These are phyloP conservation scores for Erythrophleum fordii DNA, from an alignment of 306 rosid species.

Conservation along the genomic window DNA sequence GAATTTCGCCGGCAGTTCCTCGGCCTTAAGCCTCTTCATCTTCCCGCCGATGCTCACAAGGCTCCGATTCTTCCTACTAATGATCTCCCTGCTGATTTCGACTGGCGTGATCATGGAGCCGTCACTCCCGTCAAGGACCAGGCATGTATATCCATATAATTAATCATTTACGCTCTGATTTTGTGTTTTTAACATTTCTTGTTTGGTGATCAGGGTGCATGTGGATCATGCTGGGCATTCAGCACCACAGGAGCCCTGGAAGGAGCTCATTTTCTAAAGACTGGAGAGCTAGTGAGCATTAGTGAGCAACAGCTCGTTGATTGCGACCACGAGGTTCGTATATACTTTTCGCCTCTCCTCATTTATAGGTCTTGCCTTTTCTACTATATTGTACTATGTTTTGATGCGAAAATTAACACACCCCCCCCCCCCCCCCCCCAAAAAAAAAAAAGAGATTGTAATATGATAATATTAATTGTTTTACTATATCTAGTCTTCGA, in stretches of 20 bases:
- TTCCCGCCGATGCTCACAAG: conserved; percentile 60
- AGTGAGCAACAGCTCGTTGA: conserved; percentile 94
- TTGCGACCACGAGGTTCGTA: conserved; percentile 81
- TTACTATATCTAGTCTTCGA: background rate
- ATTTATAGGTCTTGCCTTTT: background rate
- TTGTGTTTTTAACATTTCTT: background rate
- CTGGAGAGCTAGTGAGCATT: conserved; percentile 72
- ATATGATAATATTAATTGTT: background rate
- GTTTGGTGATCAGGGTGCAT: conserved; percentile 56
- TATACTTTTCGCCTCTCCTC: conserved; percentile 29
- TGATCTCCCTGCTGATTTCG: conserved; percentile 72
- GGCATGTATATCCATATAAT: conserved; percentile 40
- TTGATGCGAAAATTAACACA: background rate
- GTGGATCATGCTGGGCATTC: conserved; percentile 93
- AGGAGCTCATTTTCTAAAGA: conserved; percentile 75
- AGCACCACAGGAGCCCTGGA: conserved; percentile 82
- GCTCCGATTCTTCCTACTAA: conserved; percentile 84
- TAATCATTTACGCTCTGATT: background rate
- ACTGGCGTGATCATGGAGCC: conserved; percentile 88
- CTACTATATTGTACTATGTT: background rate
- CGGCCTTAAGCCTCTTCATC: conserved; percentile 70
- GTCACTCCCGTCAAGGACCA: conserved; percentile 76
- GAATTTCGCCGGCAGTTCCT: conserved; percentile 68
- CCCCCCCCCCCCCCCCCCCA: too few species aligned
- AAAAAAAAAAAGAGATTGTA: background rate